phyloP scores from a whole-genome alignment of 306 rosid species.

The Citrullus amarus region DNA sequence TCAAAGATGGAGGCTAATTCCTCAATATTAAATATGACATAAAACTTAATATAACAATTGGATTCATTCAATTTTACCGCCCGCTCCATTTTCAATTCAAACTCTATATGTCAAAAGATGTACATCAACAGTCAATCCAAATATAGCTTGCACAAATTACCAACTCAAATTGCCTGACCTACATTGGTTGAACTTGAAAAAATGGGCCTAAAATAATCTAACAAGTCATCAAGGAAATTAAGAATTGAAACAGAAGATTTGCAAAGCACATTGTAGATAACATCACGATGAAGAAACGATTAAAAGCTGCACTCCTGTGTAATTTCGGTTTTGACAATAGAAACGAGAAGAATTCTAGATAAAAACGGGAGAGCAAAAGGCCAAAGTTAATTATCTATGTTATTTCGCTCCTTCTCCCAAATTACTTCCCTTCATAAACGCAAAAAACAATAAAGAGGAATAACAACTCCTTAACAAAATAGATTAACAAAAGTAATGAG shows the following conservation, averaged over 20 bases:
- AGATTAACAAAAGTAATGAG: slow-evolving; percentile 7
- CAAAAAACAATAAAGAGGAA: not conserved
- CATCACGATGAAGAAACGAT: not conserved
- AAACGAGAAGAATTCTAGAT: not conserved
- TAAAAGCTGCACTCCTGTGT: not conserved
- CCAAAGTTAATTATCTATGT: not conserved
- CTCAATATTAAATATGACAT: no score
- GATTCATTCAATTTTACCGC: no score
- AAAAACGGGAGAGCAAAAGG: not conserved
- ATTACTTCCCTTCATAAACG: not conserved
- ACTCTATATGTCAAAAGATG: no score
- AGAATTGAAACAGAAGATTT: not conserved
- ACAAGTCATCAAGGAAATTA: not conserved
- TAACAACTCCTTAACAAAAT: not conserved
- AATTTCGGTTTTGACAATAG: not conserved
- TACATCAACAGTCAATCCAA: no score
- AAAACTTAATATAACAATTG: no score
- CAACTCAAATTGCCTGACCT: no score
- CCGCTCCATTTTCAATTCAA: no score
- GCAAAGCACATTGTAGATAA: not conserved
- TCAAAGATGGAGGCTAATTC: no score
- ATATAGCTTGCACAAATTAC: no score
- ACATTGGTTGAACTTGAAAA: not conserved
- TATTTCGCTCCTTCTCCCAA: not conserved
- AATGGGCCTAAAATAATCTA: not conserved